Evolutionary conservation across 306 rosid genomes (phyloP).

Genomic region (Prunus fruticosa): DNA sequence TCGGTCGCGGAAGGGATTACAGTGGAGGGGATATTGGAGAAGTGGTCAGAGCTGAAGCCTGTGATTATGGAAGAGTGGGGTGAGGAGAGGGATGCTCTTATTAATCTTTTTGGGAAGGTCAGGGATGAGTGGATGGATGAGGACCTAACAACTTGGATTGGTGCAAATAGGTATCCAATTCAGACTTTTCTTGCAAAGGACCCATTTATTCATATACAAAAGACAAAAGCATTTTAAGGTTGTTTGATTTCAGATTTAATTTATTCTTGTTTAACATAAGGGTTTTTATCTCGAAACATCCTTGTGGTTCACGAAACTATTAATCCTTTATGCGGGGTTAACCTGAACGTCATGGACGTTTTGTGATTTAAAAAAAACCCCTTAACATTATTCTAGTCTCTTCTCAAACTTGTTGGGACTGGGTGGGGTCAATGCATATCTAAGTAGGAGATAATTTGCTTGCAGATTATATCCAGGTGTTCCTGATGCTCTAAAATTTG

Average conservation of each 20-base stretch:
- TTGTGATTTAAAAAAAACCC: neutral
- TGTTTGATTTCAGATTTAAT: too few species aligned
- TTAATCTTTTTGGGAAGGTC: slow-evolving; percentile 70
- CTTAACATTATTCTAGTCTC: neutral
- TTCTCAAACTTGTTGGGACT: neutral
- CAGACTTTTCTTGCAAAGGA: slow-evolving; percentile 5
- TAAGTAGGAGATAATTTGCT: slow-evolving; percentile 17
- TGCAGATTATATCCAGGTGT: slow-evolving; percentile 78
- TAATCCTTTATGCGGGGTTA: too few species aligned
- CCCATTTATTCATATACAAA: slow-evolving; percentile 4
- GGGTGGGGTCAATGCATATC: neutral
- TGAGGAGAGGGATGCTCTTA: slow-evolving; percentile 58
- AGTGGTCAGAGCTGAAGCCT: slow-evolving; percentile 69
- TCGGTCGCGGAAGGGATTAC: slow-evolving; percentile 77
- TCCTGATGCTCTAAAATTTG: slow-evolving; percentile 69
- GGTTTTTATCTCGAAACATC: too few species aligned
- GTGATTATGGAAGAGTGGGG: slow-evolving; percentile 72
- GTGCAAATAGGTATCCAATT: slow-evolving; percentile 75
- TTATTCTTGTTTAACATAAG: too few species aligned
- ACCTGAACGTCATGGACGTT: too few species aligned
- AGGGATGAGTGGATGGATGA: slow-evolving; percentile 87
- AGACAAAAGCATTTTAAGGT: neutral
- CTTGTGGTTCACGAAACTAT: too few species aligned
- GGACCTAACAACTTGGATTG: slow-evolving; percentile 72
- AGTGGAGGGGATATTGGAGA: slow-evolving; percentile 74